Evolutionary conservation across 2,329 filamentous ascomycete genomes (phyloP).

Genomic region (Lasiodiplodia theobromae): DNA sequence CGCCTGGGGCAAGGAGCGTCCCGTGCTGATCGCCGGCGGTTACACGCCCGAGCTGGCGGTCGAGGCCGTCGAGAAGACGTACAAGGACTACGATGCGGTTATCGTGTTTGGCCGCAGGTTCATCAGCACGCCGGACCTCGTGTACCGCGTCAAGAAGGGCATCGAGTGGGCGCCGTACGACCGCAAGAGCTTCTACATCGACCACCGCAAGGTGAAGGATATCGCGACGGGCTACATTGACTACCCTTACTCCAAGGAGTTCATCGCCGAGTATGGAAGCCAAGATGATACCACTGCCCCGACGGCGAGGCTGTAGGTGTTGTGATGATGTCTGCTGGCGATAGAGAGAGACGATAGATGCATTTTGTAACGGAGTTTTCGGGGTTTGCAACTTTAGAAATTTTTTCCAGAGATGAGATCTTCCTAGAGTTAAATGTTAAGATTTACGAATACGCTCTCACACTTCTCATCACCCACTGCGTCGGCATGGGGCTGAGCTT

Average conservation of each 20-base stretch:
- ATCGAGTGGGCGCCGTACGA: constrained; percentile 54
- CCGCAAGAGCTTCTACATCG: constrained; percentile 53
- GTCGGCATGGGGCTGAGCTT: not conserved
- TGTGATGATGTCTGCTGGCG: no score
- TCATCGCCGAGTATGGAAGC: constrained; percentile 26
- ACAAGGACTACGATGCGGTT: constrained; percentile 52
- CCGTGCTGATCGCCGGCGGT: constrained; percentile 52
- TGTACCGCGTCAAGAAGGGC: constrained; percentile 53
- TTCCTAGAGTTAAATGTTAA: not conserved
- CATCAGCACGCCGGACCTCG: constrained; percentile 58
- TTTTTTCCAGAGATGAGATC: not conserved
- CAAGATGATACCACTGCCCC: not conserved
- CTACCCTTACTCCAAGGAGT: constrained; percentile 50
- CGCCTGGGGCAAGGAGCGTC: constrained; percentile 35
- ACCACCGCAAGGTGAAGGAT: constrained; percentile 36
- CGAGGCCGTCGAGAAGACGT: constrained; percentile 48
- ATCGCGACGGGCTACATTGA: constrained; percentile 48
- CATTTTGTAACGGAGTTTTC: not conserved
- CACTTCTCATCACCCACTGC: no score
- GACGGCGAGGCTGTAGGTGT: constrained; percentile 3
- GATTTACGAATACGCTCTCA: not conserved
- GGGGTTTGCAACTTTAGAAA: not conserved
- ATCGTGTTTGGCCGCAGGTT: constrained; percentile 59
- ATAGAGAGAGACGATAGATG: not conserved
- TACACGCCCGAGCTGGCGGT: constrained; percentile 50